Base-by-base conservation (phyloP, 2,329 filamentous ascomycete species). In the Cytospora chrysosperma region DNA sequence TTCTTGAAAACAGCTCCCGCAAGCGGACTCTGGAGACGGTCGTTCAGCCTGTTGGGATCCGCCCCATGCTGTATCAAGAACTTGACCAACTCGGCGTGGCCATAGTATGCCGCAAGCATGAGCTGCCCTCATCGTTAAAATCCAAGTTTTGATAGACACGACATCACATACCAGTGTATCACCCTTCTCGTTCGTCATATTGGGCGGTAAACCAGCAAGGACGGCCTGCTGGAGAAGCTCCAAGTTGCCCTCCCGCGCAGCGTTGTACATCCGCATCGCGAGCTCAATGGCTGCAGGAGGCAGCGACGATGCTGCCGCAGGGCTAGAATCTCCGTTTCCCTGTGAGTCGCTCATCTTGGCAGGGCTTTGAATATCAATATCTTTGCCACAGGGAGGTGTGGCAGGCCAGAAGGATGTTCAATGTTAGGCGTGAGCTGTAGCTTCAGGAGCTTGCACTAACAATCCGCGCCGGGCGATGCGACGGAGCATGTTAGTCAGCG, bases 1-100 rank as follows among this genome's bases (percentile, higher is more conserved):
- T 85, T 85, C 74, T 92, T 92, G 73, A 92, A 92, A 10, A 92
- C 85, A 0, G 88, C 88, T 0, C 89, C 89, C 0, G 88, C 88
- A 4, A 92, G 77, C 0, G 87, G 85, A 66, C 86, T 89, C 75
- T 92, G 89, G 0, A 86, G 86, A 52, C 84, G 76, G 65, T 88
- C 88, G 67, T 92, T 92, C 30, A 91, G 70, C 1, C 82, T 78
- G 72, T 92, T 90, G 0, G 88, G 81, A 69, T 91, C 87, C 1
- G 87, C 88, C 1, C 87, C 86, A 64, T 85, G 79, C 30, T 83
- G 76, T 1, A 91, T 73, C 13, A 92, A 79, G 64, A 89, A 77
- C 54, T 77, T 78, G 28, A 88, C 86, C 0, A 89, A 80, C 0
- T 82, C 78, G 1, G 82, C 79, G 61, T 91, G 86, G 13, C 88